Evolutionary conservation across 305 asterid genomes (phyloP), one percentile per base, ranked within the genome.

Genomic region (Fraxinus floribunda): DNA sequence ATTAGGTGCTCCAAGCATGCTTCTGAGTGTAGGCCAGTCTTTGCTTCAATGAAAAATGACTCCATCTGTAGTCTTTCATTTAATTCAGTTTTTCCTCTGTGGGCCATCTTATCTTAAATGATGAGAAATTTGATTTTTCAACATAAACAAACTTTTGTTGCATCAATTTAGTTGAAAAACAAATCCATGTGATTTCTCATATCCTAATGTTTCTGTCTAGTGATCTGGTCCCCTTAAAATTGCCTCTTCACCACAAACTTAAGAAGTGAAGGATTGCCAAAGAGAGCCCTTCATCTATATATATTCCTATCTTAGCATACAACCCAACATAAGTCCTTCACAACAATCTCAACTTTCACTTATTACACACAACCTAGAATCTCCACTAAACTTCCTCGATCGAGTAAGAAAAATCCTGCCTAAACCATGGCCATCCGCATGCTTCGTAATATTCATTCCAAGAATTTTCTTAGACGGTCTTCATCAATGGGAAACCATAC

Each of bases 151-250:
- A 60, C 13, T 18, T 60, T 60, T 22, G 32, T n/a, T 18, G 11
- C 7, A 20, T 20, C 72, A 10, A 20, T 13, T 22, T 46, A 2
- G 1, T 52, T 52, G 52, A 71, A 72, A 81, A 85, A 76, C 87
- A 84, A 75, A 52, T 62, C 60, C 88, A 86, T 86, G 88, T 79
- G 86, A 52, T 36, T 20, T 35, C 72, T 76, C 82, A 79, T 81
- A 77, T 24, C 75, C 26, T 32, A 39, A 3, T 76, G 82, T 80
- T 79, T 80, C 26, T 77, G 46, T 44, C 22, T 75, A 13, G 49
- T 66, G 11, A 75, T 6, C 29, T 13, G 38, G 52, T 32, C 72
- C 78, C 46, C 1, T 1, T 16, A 3, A 62, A 46, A 78, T 4
- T 55, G 10, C n/a, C 36, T 78, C 20, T 35, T 35, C 78, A 66